phyloP scores from a whole-genome alignment of 208 protist genomes.

The Tritrichomonas foetus region DNA sequence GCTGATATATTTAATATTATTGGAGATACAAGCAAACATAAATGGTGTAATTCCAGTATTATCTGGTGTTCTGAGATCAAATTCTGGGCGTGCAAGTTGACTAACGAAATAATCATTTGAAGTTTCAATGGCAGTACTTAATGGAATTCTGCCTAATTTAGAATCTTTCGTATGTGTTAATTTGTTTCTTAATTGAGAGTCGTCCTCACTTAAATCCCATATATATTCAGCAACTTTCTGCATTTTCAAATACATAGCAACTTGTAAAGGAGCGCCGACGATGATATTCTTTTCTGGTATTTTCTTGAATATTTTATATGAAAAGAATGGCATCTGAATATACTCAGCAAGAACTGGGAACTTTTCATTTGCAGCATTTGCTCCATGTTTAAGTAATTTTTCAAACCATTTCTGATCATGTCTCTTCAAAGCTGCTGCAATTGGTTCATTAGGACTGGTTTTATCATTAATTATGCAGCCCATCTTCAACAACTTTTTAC shows the following conservation, averaged over 20 bases:
- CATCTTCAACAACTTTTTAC: background rate
- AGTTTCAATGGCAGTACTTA: too few relatives aligned
- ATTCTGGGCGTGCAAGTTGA: too few relatives aligned
- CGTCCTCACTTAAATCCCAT: background rate
- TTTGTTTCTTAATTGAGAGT: too few relatives aligned
- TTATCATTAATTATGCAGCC: background rate
- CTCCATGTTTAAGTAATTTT: background rate
- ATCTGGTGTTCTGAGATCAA: too few relatives aligned
- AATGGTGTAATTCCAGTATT: too few relatives aligned
- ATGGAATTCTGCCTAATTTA: too few relatives aligned
- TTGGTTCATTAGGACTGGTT: background rate
- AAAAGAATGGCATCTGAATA: background rate
- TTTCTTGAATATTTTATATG: background rate
- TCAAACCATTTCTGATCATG: background rate
- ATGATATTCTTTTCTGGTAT: background rate
- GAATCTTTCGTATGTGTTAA: too few relatives aligned
- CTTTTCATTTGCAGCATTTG: background rate
- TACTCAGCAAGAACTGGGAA: background rate
- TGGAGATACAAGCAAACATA: too few relatives aligned
- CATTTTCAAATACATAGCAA: background rate
- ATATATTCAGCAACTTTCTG: background rate
- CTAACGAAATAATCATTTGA: too few relatives aligned
- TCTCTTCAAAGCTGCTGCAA: background rate
- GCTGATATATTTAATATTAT: too few relatives aligned
- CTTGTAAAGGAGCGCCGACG: background rate